A percentile compares a stretch with the other conserved stretches of the same genome.
These are phyloP conservation scores for Neurospora pannonica DNA, from an alignment of 495 filamentous ascomycete genomes.

Conservation along the genomic window DNA sequence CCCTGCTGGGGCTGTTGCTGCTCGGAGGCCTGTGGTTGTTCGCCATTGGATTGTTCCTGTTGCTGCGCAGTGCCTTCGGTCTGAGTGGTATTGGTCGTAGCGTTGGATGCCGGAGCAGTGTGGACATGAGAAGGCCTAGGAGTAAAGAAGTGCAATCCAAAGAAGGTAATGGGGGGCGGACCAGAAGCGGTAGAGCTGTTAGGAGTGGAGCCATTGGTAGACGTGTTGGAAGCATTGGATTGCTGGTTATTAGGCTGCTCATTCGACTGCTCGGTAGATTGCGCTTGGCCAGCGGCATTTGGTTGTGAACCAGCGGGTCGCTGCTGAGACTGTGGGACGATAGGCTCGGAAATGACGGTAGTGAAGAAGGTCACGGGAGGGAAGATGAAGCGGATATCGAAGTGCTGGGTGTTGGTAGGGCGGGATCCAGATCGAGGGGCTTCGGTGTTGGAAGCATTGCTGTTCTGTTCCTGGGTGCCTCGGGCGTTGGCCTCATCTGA, in stretches of 20 bases:
- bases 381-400: slow-evolving; percentile 5
- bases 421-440: background rate
- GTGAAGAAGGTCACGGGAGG: slow-evolving; percentile 9
- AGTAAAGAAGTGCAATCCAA: slow-evolving; percentile 7
- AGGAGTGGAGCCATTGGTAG: background rate
- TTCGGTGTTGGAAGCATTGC: background rate
- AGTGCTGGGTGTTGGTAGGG: background rate
- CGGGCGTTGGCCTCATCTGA: background rate
- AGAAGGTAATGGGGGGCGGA: background rate
- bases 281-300: background rate
- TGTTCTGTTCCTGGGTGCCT: background rate
- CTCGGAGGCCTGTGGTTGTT: background rate
- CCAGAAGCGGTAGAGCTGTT: background rate
- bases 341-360: slow-evolving; percentile 1
- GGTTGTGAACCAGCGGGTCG: background rate
- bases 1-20: background rate
- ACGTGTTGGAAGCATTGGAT: background rate
- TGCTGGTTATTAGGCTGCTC: background rate
- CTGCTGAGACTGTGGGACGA: background rate
- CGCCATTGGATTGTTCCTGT: background rate
- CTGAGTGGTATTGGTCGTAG: background rate
- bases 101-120: background rate
- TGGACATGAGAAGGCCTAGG: background rate
- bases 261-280: background rate
- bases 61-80: background rate